Evolutionary conservation across 148 eudicot genomes (phyloP), one percentile per base, ranked within the genome.

Genomic region (Persicaria maculosa): DNA sequence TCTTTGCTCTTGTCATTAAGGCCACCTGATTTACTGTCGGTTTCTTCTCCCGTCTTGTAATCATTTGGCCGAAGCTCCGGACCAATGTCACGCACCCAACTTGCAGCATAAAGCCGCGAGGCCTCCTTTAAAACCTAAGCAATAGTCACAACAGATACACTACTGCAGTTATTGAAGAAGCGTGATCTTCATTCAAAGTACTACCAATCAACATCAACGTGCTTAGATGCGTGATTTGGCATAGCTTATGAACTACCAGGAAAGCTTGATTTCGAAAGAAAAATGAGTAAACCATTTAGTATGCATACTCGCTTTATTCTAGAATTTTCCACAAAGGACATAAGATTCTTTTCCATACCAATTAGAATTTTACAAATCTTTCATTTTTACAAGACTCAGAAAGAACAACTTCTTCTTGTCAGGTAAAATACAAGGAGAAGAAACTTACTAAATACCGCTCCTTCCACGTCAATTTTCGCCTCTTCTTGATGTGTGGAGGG

Each of bases 41-140:
- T 62, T 54, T 86, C 84, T 47, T 83, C 88, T 19, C 59, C 74
- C 78, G 82, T 83, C 81, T 90, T 87, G 72, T 91, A 87, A 16
- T 91, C 86, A 74, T 85, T 78, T 76, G 98, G 97, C 54, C 87
- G 83, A 64, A 94, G 91, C 10, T 94, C 97, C 25, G 97, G 98
- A 76, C 97, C 95, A 80, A 93, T 93, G 85, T 93, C 98, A 73
- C 97, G 86, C 58, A 91, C 97, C 96, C 96, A 94, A 76, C 97
- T 91, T 16, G 91, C 96, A 68, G 82, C 87, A 80, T 94, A 91
- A 44, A 91, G 87, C 65, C 93, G 88, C 19, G 88, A 80, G 15
- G 98, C 97, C 87, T 88, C 88, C 89, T 89, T 88, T 74, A 91
- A 31, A 43, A 93, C 91, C 98, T 93, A 79, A 78, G 68, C 4